Conservation (phyloP, 768 basidiomycete genomes). For the Kwoniella sp. region DNA sequence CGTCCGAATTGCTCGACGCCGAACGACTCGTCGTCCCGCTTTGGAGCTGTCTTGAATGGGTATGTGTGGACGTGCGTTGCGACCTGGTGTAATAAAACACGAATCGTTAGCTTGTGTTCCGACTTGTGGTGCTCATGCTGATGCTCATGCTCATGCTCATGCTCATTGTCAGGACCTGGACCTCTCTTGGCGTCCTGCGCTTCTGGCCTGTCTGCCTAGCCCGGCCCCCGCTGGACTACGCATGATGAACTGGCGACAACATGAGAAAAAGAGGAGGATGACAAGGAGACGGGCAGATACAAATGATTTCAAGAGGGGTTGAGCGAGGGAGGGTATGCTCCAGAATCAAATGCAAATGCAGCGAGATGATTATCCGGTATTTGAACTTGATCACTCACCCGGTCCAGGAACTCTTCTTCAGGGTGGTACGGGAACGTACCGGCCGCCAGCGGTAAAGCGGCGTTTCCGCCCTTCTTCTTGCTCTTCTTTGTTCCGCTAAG, state of each 20-base stretch:
- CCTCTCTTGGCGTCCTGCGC: too few species aligned
- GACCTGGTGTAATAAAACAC: slow-evolving; percentile 55
- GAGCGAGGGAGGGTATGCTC: too few species aligned
- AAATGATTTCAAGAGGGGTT: too few species aligned
- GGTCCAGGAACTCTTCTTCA: slow-evolving; percentile 75
- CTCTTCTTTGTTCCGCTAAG: slow-evolving; percentile 38
- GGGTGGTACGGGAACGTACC: slow-evolving; percentile 77
- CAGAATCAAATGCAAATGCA: too few species aligned
- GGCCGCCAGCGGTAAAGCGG: slow-evolving; percentile 39
- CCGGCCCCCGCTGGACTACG: too few species aligned
- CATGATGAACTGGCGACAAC: too few species aligned
- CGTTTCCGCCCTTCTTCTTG: slow-evolving; percentile 57
- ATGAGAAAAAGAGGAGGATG: neutral
- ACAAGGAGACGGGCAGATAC: too few species aligned
- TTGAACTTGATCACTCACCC: slow-evolving; percentile 63
- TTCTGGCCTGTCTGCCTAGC: too few species aligned
- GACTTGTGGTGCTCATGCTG: too few species aligned
- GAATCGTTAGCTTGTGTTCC: neutral
- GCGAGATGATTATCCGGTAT: neutral
- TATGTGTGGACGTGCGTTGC: slow-evolving; percentile 64
- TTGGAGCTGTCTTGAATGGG: slow-evolving; percentile 62
- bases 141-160: too few species aligned
- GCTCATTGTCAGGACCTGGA: too few species aligned
- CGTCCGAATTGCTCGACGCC: slow-evolving; percentile 72
- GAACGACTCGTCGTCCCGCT: slow-evolving; percentile 68